phyloP scores from a whole-genome alignment of 768 basidiomycete genomes.

The Mycena pura region DNA sequence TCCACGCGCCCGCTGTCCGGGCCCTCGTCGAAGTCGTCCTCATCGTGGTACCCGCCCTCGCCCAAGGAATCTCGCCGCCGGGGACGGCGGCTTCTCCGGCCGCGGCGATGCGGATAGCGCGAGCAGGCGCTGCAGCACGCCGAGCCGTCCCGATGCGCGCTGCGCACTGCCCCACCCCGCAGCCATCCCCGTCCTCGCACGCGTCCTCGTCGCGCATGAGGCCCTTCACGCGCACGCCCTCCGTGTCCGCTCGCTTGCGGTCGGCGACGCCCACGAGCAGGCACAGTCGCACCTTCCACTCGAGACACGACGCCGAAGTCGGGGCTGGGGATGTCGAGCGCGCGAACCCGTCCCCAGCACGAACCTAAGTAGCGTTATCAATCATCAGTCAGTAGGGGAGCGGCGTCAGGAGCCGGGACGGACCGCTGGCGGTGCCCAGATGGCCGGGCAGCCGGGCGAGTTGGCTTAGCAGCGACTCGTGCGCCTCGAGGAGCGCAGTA shows the following conservation, averaged over 20 bases:
- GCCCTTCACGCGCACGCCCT: constrained; percentile 59
- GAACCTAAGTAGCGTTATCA: constrained; percentile 43
- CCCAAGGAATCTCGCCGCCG: constrained; percentile 42
- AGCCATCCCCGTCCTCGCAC: constrained; percentile 13
- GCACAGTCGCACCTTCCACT: constrained; percentile 89
- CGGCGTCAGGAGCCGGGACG: background rate
- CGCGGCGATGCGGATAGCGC: constrained; percentile 23
- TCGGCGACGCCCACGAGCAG: constrained; percentile 80
- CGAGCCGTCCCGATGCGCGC: constrained; percentile 58
- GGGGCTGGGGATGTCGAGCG: constrained; percentile 91
- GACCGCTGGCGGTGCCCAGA: constrained; percentile 77
- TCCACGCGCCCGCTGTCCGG: constrained; percentile 37
- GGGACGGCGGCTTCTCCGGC: constrained; percentile 41
- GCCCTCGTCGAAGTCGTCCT: constrained; percentile 52
- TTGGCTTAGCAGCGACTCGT: constrained; percentile 78
- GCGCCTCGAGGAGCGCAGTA: constrained; percentile 87
- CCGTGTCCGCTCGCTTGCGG: constrained; percentile 49
- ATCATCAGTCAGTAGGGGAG: background rate
- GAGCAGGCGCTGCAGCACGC: constrained; percentile 45
- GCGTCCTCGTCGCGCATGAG: constrained; percentile 60
- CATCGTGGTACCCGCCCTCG: constrained; percentile 66
- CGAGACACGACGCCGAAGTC: constrained; percentile 79
- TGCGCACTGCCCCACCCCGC: constrained; percentile 77
- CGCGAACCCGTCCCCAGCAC: constrained; percentile 73
- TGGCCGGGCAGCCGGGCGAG: constrained; percentile 63